Conservation (phyloP, 768 basidiomycete species). For the Lyophyllum atratum region DNA sequence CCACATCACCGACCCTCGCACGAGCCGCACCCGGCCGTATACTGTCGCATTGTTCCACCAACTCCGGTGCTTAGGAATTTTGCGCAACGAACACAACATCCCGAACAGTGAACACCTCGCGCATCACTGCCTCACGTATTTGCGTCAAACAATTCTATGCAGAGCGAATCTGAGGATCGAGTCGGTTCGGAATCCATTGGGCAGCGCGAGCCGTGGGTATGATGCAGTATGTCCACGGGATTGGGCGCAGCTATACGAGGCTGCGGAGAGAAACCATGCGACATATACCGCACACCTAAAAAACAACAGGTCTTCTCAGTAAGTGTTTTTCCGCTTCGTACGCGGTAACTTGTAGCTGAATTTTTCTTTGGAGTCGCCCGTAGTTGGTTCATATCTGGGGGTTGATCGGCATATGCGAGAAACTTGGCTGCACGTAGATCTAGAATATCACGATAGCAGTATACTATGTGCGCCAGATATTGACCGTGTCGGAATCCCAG, state of each 20-base stretch:
- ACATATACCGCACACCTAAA: background rate
- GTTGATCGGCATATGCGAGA: too few relatives aligned
- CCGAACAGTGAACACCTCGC: background rate
- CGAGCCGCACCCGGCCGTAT: conserved; percentile 19
- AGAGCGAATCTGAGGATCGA: conserved; percentile 27
- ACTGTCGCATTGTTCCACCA: conserved; percentile 42
- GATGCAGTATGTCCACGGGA: conserved; percentile 18
- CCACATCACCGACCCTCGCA: conserved; percentile 16
- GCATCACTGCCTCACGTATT: conserved; percentile 35
- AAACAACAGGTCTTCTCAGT: background rate
- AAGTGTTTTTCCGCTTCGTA: background rate
- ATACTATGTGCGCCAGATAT: too few relatives aligned
- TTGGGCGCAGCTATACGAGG: conserved; percentile 19
- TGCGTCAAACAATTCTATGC: conserved; percentile 33
- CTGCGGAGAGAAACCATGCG: conserved; percentile 20
- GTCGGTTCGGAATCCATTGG: conserved; percentile 13
- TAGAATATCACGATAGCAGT: too few relatives aligned
- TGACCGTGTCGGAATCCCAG: too few relatives aligned
- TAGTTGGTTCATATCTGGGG: background rate
- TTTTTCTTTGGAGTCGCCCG: background rate
- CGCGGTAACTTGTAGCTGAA: background rate
- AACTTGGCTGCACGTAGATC: too few relatives aligned
- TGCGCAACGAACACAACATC: conserved; percentile 25
- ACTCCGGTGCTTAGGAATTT: conserved; percentile 38
- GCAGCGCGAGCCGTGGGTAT: conserved; percentile 11